phyloP scores from a whole-genome alignment of 495 filamentous ascomycete genomes.

The Xylaria castorea region DNA sequence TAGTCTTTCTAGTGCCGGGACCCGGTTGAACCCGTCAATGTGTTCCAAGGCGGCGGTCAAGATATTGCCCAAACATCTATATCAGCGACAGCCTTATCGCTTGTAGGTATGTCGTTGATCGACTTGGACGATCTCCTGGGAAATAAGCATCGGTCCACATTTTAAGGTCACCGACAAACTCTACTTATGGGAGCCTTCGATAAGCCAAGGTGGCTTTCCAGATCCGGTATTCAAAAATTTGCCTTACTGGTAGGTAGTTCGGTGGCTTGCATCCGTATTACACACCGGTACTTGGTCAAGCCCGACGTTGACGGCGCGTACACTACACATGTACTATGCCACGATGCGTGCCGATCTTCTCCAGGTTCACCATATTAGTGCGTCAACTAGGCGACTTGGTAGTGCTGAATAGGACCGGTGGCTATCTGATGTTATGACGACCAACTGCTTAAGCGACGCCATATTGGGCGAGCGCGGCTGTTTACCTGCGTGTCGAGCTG shows the following conservation, averaged over 20 bases:
- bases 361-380: conserved; percentile 8
- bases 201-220: neutral
- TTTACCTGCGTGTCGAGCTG: conserved; percentile 13
- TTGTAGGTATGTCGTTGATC: neutral
- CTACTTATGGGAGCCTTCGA: neutral
- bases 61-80: conserved; percentile 7
- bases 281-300: conserved; percentile 20
- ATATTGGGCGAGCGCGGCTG: conserved; percentile 17
- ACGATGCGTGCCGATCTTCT: conserved; percentile 7
- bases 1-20: neutral
- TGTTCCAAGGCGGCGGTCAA: conserved; percentile 17
- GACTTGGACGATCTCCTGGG: neutral
- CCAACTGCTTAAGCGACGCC: conserved; percentile 4
- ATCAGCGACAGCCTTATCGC: neutral
- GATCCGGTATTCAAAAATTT: neutral
- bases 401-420: conserved; percentile 10
- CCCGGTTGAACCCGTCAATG: neutral
- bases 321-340: neutral
- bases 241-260: neutral
- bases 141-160: neutral
- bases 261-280: conserved; percentile 22
- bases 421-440: conserved; percentile 13
- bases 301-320: neutral
- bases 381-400: neutral
- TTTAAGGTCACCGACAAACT: conserved; percentile 3